Conservation (phyloP, 805 yeast genomes). For the Candida parachauliodes region DNA sequence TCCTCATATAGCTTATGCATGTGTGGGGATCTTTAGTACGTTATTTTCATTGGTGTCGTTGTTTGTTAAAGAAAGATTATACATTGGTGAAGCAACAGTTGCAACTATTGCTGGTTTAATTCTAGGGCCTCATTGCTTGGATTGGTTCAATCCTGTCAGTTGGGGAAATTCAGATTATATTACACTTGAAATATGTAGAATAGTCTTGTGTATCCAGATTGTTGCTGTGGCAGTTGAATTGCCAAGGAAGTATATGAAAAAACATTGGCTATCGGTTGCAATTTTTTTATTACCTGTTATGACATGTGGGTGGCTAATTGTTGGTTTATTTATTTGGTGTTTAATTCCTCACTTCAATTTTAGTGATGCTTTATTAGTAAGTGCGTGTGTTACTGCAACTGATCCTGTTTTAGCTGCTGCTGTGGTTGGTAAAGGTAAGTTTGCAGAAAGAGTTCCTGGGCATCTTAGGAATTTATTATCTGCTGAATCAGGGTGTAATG, state of each 20-base stretch:
- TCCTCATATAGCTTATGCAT: slow-evolving; percentile 85
- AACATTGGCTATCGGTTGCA: slow-evolving; percentile 75
- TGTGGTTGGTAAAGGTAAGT: slow-evolving; percentile 90
- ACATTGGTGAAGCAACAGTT: slow-evolving; percentile 88
- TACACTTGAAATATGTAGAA: slow-evolving; percentile 78
- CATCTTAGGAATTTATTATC: slow-evolving; percentile 78
- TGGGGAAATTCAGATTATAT: slow-evolving; percentile 87
- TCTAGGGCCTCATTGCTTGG: slow-evolving; percentile 80
- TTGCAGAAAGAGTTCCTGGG: slow-evolving; percentile 90
- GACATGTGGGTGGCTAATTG: slow-evolving; percentile 86
- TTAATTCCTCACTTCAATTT: slow-evolving; percentile 72
- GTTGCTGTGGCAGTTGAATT: slow-evolving; percentile 93
- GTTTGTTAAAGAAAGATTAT: slow-evolving; percentile 76
- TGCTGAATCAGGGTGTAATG: slow-evolving; percentile 89
- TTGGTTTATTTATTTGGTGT: slow-evolving; percentile 75
- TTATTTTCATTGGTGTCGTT: slow-evolving; percentile 78
- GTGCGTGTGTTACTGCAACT: slow-evolving; percentile 92
- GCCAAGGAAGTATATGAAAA: slow-evolving; percentile 83
- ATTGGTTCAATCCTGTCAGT: slow-evolving; percentile 76
- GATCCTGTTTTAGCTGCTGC: slow-evolving; percentile 96
- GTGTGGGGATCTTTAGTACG: slow-evolving; percentile 78
- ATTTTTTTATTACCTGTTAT: slow-evolving; percentile 79
- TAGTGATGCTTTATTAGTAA: slow-evolving; percentile 65
- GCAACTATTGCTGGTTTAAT: slow-evolving; percentile 83
- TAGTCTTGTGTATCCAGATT: slow-evolving; percentile 81